These are phyloP conservation scores for Podochytrium sp. DNA, from an alignment of 192 early-diverging fungal genomes.

Conservation along the genomic window DNA sequence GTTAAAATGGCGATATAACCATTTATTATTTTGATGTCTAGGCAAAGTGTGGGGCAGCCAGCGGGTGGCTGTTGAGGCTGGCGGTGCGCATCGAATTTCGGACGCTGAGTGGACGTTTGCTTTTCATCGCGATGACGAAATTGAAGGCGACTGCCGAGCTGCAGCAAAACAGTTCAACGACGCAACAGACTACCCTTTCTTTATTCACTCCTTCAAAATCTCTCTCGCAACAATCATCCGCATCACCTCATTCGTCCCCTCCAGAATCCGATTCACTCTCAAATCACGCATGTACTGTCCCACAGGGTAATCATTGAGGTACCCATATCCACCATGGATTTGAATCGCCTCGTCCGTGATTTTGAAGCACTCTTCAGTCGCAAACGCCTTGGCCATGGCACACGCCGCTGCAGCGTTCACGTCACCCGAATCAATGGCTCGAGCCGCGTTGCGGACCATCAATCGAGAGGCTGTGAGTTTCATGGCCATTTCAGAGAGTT, in stretches of 20 bases:
- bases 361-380: constrained; percentile 61
- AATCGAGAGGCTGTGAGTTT: constrained; percentile 49
- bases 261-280: constrained; percentile 63
- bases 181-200: no score
- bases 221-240: constrained; percentile 57
- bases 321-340: constrained; percentile 63
- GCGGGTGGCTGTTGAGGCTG: no score
- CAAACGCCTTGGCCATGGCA: constrained; percentile 62
- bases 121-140: no score
- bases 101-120: no score
- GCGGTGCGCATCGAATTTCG: no score
- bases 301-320: constrained; percentile 64
- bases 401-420: constrained; percentile 48
- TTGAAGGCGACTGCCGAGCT: no score
- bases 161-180: no score
- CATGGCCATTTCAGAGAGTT: constrained; percentile 63
- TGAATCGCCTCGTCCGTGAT: constrained; percentile 56
- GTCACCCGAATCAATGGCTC: constrained; percentile 49
- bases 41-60: no score
- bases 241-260: constrained; percentile 69
- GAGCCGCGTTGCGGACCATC: constrained; percentile 52
- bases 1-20: no score
- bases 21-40: no score
- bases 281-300: constrained; percentile 62
- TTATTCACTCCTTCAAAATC: constrained; percentile 48